phyloP scores from a whole-genome alignment of 148 eudicot genomes.

The Limonium bicolor region DNA sequence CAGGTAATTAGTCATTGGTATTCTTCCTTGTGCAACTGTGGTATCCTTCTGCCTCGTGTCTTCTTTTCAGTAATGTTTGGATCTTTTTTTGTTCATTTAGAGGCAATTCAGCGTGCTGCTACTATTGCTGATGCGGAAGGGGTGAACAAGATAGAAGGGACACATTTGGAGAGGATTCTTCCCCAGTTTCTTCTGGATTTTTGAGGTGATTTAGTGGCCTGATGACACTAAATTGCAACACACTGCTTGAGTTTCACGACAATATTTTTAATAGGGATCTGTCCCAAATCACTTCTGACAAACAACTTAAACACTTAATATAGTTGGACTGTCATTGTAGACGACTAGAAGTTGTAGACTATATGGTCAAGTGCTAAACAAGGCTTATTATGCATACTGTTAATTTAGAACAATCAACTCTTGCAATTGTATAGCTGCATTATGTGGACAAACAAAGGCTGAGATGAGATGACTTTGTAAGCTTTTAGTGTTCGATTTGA shows the following conservation, averaged over 20 bases:
- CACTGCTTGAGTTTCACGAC: too few relatives aligned
- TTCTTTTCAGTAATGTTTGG: background rate
- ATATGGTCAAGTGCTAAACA: too few relatives aligned
- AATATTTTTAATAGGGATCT: too few relatives aligned
- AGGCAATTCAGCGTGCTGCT: conserved; percentile 81
- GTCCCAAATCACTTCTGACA: too few relatives aligned
- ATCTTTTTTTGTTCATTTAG: conserved; percentile 16
- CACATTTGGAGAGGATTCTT: conserved; percentile 90
- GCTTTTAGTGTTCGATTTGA: conserved; percentile 37
- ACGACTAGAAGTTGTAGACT: too few relatives aligned
- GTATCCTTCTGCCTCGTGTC: too few relatives aligned
- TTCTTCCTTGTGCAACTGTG: background rate
- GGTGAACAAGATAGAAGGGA: conserved; percentile 56
- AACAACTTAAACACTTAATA: too few relatives aligned
- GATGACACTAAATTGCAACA: too few relatives aligned
- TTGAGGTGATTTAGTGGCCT: too few relatives aligned
- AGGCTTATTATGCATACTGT: too few relatives aligned
- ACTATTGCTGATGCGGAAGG: conserved; percentile 85
- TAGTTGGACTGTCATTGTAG: too few relatives aligned
- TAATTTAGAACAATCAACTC: too few relatives aligned
- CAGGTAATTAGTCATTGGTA: conserved; percentile 28
- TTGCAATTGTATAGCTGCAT: conserved; percentile 2
- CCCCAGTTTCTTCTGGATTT: conserved; percentile 86
- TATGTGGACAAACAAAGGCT: background rate
- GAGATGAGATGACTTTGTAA: background rate